phyloP scores from a whole-genome alignment of 805 yeast species.

The Candida argentea region DNA sequence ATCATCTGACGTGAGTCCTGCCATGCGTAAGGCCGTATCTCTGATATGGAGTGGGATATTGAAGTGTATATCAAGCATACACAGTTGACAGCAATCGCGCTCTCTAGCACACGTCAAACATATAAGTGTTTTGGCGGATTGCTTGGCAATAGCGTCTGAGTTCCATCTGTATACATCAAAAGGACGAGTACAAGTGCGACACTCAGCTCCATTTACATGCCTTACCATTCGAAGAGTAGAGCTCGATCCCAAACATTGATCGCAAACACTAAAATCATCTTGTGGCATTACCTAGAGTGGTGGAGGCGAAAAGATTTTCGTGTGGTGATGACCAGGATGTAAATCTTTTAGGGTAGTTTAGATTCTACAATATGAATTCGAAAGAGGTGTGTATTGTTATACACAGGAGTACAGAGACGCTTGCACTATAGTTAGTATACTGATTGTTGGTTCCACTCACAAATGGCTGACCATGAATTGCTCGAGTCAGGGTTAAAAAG shows the following conservation, averaged over 20 bases:
- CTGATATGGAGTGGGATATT: constrained; percentile 72
- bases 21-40: constrained; percentile 71
- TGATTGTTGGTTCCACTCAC: no score
- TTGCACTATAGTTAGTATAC: no score
- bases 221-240: constrained; percentile 62
- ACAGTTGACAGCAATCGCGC: constrained; percentile 78
- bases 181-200: constrained; percentile 78
- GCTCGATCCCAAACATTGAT: constrained; percentile 58
- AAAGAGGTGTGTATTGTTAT: no score
- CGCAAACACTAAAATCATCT: constrained; percentile 51
- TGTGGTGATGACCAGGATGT: no score
- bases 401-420: no score
- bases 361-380: no score
- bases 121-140: constrained; percentile 52
- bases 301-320: no score
- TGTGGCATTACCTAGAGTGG: no score
- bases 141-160: constrained; percentile 31
- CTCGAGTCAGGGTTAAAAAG: constrained; percentile 76
- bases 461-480: no score
- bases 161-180: constrained; percentile 77
- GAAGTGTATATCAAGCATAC: constrained; percentile 73
- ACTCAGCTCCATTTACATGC: constrained; percentile 66
- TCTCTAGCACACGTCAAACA: constrained; percentile 75
- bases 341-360: no score
- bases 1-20: constrained; percentile 30